phyloP scores from a whole-genome alignment of 1,139 yeast species.

The Hemisphaericaspora lyxosophila region DNA sequence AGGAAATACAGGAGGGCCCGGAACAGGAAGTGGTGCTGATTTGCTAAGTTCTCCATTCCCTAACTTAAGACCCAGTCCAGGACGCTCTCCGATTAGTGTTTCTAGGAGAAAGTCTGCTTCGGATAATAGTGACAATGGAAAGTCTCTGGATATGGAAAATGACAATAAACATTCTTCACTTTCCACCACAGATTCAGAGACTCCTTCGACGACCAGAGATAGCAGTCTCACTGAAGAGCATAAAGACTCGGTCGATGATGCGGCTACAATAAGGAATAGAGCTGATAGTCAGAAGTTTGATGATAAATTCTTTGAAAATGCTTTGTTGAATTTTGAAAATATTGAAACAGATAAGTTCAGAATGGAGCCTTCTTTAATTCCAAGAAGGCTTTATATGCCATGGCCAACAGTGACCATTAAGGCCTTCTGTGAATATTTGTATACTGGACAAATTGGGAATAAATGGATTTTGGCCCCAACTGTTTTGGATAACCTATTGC shows the following conservation, averaged over 20 bases:
- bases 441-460: conserved; percentile 76
- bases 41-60: conserved; percentile 22
- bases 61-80: conserved; percentile 18
- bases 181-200: conserved; percentile 16
- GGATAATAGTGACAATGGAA: background rate
- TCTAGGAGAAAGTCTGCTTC: conserved; percentile 5
- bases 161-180: conserved; percentile 11
- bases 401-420: conserved; percentile 58
- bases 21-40: conserved; percentile 15
- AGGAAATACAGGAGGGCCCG: conserved; percentile 13
- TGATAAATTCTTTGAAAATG: conserved; percentile 24
- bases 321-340: conserved; percentile 38
- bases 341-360: conserved; percentile 32
- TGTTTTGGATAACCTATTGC: conserved; percentile 59
- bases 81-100: conserved; percentile 5
- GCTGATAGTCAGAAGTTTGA: background rate
- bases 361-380: conserved; percentile 62
- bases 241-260: background rate
- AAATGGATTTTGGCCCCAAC: conserved; percentile 70
- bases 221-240: conserved; percentile 3
- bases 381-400: conserved; percentile 68
- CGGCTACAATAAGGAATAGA: background rate
- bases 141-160: conserved; percentile 6
- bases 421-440: conserved; percentile 70
- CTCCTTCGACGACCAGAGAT: conserved; percentile 7